These are phyloP conservation scores for Gossypium gossypioides DNA, from an alignment of 441 rosid species.

Conservation along the genomic window DNA sequence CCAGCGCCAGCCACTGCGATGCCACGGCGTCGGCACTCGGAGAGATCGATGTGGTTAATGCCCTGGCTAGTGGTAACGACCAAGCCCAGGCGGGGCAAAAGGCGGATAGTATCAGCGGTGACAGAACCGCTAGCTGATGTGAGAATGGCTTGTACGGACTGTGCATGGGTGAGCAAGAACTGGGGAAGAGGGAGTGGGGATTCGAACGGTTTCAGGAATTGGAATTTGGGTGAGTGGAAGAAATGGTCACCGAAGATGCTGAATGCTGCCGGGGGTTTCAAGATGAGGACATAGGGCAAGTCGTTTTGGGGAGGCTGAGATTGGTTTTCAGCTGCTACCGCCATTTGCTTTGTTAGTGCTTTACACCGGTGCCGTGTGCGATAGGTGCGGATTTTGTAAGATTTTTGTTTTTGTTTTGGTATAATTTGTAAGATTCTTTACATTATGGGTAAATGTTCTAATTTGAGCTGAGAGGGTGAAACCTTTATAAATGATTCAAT, in stretches of 20 bases:
- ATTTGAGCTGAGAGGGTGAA: too few species aligned
- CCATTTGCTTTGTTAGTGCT: neutral
- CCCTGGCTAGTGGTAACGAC: constrained; percentile 47
- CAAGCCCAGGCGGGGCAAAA: constrained; percentile 27
- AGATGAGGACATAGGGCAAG: constrained; percentile 28
- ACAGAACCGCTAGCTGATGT: constrained; percentile 27
- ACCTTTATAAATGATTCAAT: too few species aligned
- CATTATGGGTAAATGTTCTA: too few species aligned
- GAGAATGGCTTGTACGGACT: constrained; percentile 31
- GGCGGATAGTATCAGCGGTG: constrained; percentile 23
- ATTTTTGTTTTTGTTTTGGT: too few species aligned
- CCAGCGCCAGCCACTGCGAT: constrained; percentile 30
- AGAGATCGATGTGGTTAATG: constrained; percentile 36
- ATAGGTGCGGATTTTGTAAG: too few species aligned
- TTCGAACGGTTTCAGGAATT: constrained; percentile 33
- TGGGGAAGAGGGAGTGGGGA: constrained; percentile 36
- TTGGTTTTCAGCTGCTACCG: neutral
- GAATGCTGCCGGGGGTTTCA: constrained; percentile 21
- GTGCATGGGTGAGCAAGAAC: constrained; percentile 24
- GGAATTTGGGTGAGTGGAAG: constrained; percentile 16
- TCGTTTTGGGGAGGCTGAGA: neutral
- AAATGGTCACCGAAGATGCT: constrained; percentile 16
- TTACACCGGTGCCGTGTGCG: neutral
- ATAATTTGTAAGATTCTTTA: too few species aligned
- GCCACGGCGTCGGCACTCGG: constrained; percentile 41